phyloP scores from a whole-genome alignment of 164 flowering plant genomes.

The Aristolochia californica region DNA sequence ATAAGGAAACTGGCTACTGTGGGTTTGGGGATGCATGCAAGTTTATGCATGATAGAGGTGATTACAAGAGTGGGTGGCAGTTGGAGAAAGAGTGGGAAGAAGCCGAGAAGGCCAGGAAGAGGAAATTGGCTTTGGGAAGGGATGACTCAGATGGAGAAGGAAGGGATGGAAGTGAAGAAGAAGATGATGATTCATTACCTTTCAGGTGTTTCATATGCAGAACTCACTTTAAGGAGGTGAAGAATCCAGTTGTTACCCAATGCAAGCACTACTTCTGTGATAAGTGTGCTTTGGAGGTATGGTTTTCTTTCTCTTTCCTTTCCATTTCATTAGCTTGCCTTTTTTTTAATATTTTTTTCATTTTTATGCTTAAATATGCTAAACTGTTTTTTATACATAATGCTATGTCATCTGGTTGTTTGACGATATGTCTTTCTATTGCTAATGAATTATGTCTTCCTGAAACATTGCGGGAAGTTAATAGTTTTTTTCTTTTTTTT shows the following conservation, averaged over 20 bases:
- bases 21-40: conserved; percentile 96
- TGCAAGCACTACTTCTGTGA: conserved; percentile 96
- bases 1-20: conserved; percentile 96
- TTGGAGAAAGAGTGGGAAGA: conserved; percentile 92
- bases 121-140: conserved; percentile 58
- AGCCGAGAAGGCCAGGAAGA: conserved; percentile 63
- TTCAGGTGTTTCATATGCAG: conserved; percentile 87
- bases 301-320: background rate
- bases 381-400: too few species aligned
- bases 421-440: too few species aligned
- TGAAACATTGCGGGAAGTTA: too few species aligned
- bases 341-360: background rate
- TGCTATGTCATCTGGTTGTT: too few species aligned
- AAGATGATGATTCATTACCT: conserved; percentile 60
- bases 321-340: background rate
- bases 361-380: background rate
- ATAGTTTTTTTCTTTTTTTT: too few species aligned
- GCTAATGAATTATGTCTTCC: too few species aligned
- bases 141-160: conserved; percentile 33
- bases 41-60: conserved; percentile 98
- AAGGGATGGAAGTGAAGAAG: conserved; percentile 35
- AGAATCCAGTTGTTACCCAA: conserved; percentile 81
- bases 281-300: conserved; percentile 89
- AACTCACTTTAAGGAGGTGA: conserved; percentile 38
- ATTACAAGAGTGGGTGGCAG: conserved; percentile 95